Evolutionary conservation across 148 eudicot genomes (phyloP).

Genomic region (Gaultheria prostrata): DNA sequence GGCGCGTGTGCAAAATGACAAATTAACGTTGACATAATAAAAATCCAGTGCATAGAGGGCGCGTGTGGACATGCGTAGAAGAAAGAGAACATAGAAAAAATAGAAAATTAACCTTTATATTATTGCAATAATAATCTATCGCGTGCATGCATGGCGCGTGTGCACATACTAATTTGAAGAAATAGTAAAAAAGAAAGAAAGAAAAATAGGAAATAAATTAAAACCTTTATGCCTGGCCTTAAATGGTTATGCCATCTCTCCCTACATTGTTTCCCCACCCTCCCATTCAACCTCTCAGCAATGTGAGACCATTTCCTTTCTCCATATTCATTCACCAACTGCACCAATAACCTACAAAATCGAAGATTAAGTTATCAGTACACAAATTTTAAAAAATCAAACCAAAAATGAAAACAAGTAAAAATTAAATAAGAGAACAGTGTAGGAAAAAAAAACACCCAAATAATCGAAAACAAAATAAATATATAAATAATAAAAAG

Average conservation of each 20-base stretch:
- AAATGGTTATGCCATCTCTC: constrained; percentile 99
- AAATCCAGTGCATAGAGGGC: neutral
- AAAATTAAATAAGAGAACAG: no score
- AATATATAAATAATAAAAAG: neutral
- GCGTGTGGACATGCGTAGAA: neutral
- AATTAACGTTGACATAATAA: neutral
- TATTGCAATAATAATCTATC: no score
- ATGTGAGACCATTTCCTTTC: constrained; percentile 82
- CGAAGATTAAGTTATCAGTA: neutral
- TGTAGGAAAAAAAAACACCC: no score
- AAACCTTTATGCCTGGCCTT: constrained; percentile 84
- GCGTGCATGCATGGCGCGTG: neutral
- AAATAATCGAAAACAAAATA: neutral
- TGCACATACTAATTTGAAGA: neutral
- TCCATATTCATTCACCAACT: constrained; percentile 71
- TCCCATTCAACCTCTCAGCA: constrained; percentile 69
- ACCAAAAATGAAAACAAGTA: neutral
- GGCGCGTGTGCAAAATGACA: no score
- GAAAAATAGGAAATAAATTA: neutral
- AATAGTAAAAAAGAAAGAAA: neutral
- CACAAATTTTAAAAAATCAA: no score
- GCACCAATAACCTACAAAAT: constrained; percentile 37
- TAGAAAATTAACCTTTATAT: no score
- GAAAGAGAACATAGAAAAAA: neutral
- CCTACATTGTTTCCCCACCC: constrained; percentile 91